Evolutionary conservation across 768 basidiomycete species (phyloP).

Genomic region (Cystobasidium onofrii): DNA sequence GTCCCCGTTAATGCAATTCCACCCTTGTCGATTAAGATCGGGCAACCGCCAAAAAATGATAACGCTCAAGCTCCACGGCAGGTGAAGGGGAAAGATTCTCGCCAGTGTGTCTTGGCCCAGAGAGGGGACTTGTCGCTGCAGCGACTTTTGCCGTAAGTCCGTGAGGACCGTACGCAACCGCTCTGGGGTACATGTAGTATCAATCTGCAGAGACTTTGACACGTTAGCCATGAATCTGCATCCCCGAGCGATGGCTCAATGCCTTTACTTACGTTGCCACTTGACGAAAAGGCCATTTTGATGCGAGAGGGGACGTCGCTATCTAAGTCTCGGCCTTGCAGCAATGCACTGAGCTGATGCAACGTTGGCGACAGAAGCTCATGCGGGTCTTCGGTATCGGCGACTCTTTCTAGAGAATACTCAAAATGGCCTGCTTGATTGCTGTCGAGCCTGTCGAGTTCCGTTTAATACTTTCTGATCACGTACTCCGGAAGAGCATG

Average conservation of each 20-base stretch:
- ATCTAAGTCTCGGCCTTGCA: neutral
- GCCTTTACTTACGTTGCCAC: neutral
- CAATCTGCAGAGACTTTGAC: no score
- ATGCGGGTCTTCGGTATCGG: neutral
- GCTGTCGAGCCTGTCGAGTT: neutral
- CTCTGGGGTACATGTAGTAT: neutral
- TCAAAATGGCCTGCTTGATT: neutral
- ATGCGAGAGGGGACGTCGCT: neutral
- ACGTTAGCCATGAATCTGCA: no score
- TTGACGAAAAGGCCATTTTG: neutral
- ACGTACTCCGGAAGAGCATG: neutral
- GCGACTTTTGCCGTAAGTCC: slow-evolving; percentile 48
- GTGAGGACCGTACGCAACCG: slow-evolving; percentile 54
- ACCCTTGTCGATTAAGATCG: slow-evolving; percentile 56
- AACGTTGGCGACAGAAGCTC: neutral
- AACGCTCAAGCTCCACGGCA: slow-evolving; percentile 64
- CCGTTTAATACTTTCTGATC: no score
- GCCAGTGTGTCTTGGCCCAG: neutral
- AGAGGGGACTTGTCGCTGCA: slow-evolving; percentile 3
- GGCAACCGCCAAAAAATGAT: slow-evolving; percentile 69
- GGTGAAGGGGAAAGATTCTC: slow-evolving; percentile 72
- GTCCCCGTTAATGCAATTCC: slow-evolving; percentile 55
- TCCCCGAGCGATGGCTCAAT: no score
- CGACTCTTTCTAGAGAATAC: neutral
- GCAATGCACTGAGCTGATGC: neutral